Evolutionary conservation across 2,329 filamentous ascomycete species (phyloP).

Genomic region (Beauveria sp.): DNA sequence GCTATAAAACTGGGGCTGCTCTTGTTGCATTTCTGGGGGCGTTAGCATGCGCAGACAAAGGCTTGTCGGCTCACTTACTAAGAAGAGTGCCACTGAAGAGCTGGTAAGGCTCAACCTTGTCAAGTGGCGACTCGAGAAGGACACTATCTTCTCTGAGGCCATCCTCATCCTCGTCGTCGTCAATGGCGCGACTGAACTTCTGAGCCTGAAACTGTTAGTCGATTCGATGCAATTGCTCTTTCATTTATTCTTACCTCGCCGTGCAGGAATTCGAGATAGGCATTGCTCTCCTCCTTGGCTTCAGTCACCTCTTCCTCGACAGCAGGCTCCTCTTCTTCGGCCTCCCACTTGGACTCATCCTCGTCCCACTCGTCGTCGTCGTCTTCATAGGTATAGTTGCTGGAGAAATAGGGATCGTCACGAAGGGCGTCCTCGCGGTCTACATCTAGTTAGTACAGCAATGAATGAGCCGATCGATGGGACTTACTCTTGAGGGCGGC

Average conservation of each 20-base stretch:
- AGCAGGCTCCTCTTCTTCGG: constrained; percentile 61
- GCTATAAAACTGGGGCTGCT: constrained; percentile 83
- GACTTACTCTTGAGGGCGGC: constrained; percentile 72
- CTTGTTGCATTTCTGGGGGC: constrained; percentile 69
- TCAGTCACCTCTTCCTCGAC: constrained; percentile 55
- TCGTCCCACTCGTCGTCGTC: constrained; percentile 81
- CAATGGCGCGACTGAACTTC: constrained; percentile 67
- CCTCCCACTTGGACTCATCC: constrained; percentile 74
- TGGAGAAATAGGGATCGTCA: constrained; percentile 72
- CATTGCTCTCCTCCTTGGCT: constrained; percentile 80
- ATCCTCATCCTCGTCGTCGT: constrained; percentile 64
- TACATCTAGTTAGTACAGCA: constrained; percentile 28
- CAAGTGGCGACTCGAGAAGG: constrained; percentile 85
- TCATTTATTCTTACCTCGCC: constrained; percentile 59
- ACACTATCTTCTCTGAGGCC: constrained; percentile 90
- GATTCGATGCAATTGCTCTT: not conserved
- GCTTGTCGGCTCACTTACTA: constrained; percentile 50
- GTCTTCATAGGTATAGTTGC: constrained; percentile 55
- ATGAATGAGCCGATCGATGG: not conserved
- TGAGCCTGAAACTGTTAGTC: constrained; percentile 53
- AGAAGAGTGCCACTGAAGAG: constrained; percentile 77
- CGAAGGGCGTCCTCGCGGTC: constrained; percentile 87
- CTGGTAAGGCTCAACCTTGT: constrained; percentile 90
- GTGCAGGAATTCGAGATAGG: constrained; percentile 92
- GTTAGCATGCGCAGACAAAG: not conserved